A percentile compares a stretch with the other conserved stretches of the same genome.
These are phyloP conservation scores for Exophiala oligosperma DNA, from an alignment of 2,329 filamentous ascomycete species.

Conservation along the genomic window DNA sequence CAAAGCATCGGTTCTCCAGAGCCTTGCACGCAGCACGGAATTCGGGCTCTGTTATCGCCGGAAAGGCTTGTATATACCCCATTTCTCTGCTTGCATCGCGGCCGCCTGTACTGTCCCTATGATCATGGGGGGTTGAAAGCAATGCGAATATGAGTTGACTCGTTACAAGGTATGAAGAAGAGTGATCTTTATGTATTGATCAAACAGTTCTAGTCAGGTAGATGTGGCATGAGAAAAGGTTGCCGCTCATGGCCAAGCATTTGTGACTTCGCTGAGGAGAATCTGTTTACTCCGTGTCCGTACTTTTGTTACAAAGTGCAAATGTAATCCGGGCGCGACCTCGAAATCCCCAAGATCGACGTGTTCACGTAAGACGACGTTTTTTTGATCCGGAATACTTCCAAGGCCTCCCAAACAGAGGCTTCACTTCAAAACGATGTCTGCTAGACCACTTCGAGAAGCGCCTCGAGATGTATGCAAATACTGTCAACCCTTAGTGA, in stretches of 20 bases:
- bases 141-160: background rate
- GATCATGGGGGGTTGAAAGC: no score
- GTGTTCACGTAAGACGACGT: background rate
- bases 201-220: no score
- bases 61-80: conserved; percentile 48
- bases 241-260: no score
- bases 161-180: background rate
- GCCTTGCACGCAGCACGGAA: conserved; percentile 66
- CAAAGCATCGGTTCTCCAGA: conserved; percentile 41
- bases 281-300: no score
- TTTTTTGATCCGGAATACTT: background rate
- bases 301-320: no score
- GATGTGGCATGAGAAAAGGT: no score
- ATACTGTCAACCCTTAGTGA: background rate
- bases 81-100: background rate
- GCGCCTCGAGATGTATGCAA: conserved; percentile 25
- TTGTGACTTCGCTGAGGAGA: no score
- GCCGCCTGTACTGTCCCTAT: no score
- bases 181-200: no score
- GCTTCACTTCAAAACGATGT: conserved; percentile 4
- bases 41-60: conserved; percentile 61
- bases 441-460: conserved; percentile 13
- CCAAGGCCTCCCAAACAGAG: background rate
- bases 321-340: no score
- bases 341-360: no score